Percentiles rank a stretch among this genome's conserved stretches.
These are phyloP conservation scores for Lachnellula arida DNA, from an alignment of 2,329 filamentous ascomycete species.

Conservation along the genomic window DNA sequence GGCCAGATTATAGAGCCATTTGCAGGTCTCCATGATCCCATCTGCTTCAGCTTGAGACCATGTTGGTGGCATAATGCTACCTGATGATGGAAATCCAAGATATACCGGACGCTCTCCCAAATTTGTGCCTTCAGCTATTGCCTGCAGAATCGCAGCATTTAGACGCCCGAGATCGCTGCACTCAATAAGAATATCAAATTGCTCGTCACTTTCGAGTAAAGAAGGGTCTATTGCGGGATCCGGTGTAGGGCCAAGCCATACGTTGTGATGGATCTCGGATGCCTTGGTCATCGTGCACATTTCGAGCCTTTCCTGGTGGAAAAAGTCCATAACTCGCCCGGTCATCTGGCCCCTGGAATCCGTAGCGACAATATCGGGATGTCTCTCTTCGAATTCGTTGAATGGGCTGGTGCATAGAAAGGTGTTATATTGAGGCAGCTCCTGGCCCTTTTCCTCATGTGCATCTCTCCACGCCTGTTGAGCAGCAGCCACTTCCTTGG, in stretches of 20 bases:
- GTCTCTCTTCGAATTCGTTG: constrained; percentile 62
- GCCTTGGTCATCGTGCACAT: constrained; percentile 92
- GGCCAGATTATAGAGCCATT: constrained; percentile 82
- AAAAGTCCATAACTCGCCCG: constrained; percentile 80
- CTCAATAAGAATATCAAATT: constrained; percentile 83
- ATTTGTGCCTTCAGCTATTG: constrained; percentile 49
- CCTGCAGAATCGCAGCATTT: constrained; percentile 60
- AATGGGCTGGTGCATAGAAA: constrained; percentile 69
- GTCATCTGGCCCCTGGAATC: constrained; percentile 68
- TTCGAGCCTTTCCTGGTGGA: constrained; percentile 80
- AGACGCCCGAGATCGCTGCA: constrained; percentile 80
- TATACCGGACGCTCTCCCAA: constrained; percentile 38
- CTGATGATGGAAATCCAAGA: constrained; percentile 87
- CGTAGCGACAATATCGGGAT: constrained; percentile 68
- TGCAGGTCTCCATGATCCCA: constrained; percentile 78
- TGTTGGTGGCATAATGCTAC: constrained; percentile 81
- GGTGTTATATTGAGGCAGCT: constrained; percentile 70
- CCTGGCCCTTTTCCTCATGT: constrained; percentile 51
- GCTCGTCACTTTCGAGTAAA: constrained; percentile 45
- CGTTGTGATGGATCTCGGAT: constrained; percentile 82
- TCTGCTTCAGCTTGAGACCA: constrained; percentile 82
- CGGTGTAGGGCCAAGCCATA: constrained; percentile 85
- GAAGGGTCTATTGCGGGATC: constrained; percentile 49
- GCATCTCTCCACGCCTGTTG: constrained; percentile 70
- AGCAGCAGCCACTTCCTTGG: constrained; percentile 65